Evolutionary conservation across 148 eudicot genomes (phyloP).

Genomic region (Nepenthes gracilis): DNA sequence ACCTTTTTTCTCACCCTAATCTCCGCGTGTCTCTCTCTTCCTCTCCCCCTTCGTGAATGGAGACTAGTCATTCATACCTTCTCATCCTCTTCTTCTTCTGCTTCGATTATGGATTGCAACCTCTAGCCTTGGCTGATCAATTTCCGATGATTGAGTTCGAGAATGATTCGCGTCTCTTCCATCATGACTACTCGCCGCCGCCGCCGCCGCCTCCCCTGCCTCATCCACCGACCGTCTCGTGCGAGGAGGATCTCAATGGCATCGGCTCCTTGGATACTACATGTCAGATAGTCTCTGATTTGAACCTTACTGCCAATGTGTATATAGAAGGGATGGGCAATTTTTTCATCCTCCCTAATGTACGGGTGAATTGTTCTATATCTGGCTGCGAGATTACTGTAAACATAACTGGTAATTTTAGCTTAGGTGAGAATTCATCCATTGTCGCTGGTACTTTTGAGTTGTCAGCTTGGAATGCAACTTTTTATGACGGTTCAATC

Average conservation of each 20-base stretch:
- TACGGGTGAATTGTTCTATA: conserved; percentile 37
- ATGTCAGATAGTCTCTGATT: conserved; percentile 58
- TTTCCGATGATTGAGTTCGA: too few species aligned
- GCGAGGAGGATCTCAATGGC: conserved; percentile 77
- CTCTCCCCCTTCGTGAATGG: not conserved
- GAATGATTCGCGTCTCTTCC: too few species aligned
- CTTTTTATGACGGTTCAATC: conserved; percentile 44
- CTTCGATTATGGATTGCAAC: not conserved
- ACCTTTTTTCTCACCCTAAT: not conserved
- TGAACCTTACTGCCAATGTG: conserved; percentile 58
- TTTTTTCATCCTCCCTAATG: conserved; percentile 64
- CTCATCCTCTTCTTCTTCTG: conserved; percentile 10
- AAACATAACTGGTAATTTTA: conserved; percentile 65
- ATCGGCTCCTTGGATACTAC: conserved; percentile 76
- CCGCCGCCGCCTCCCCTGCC: conserved; percentile 96
- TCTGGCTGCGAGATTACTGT: conserved; percentile 59
- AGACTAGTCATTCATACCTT: conserved; percentile 12
- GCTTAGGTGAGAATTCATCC: conserved; percentile 57
- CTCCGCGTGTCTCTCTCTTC: not conserved
- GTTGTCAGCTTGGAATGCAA: conserved; percentile 48
- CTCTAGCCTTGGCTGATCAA: conserved; percentile 3
- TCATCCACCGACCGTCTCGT: conserved; percentile 71
- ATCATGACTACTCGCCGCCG: conserved; percentile 68
- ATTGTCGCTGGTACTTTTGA: conserved; percentile 53
- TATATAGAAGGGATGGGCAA: conserved; percentile 81